phyloP scores from a whole-genome alignment of 805 yeast genomes.

The Cyberlindnera lachancei region DNA sequence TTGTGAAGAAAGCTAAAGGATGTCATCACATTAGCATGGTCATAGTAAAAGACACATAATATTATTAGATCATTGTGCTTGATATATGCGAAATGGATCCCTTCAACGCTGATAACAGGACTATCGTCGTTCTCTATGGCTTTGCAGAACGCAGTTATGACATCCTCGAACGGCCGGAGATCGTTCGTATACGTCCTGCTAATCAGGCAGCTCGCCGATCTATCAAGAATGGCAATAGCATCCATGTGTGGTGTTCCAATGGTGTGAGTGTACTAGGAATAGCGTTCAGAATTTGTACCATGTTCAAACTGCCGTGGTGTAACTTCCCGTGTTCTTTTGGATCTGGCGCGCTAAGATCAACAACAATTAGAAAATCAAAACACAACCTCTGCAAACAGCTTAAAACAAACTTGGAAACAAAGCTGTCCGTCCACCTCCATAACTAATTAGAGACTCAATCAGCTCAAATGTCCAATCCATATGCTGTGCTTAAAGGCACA shows the following conservation, averaged over 20 bases:
- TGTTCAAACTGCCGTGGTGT: too few species aligned
- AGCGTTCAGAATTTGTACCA: too few species aligned
- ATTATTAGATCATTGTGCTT: constrained; percentile 39
- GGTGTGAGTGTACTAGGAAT: too few species aligned
- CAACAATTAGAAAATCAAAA: too few species aligned
- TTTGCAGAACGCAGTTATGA: constrained; percentile 36
- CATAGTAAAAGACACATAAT: constrained; percentile 18
- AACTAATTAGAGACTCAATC: too few species aligned
- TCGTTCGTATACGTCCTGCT: constrained; percentile 69
- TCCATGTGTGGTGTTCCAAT: constrained; percentile 2
- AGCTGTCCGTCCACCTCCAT: too few species aligned
- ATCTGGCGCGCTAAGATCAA: too few species aligned
- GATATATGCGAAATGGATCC: constrained; percentile 48
- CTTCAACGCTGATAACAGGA: constrained; percentile 28
- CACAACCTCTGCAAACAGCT: too few species aligned
- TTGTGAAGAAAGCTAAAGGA: constrained; percentile 47
- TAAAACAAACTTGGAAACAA: too few species aligned
- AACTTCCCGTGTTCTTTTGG: too few species aligned
- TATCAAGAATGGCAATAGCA: constrained; percentile 61
- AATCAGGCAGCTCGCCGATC: constrained; percentile 58
- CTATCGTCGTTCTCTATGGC: constrained; percentile 26
- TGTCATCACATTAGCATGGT: constrained; percentile 45
- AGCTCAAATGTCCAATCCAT: constrained; percentile 13
- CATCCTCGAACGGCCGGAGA: constrained; percentile 37
- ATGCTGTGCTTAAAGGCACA: constrained; percentile 9